Evolutionary conservation across 2,329 filamentous ascomycete species (phyloP).

Genomic region (Leptodontidium sp.): DNA sequence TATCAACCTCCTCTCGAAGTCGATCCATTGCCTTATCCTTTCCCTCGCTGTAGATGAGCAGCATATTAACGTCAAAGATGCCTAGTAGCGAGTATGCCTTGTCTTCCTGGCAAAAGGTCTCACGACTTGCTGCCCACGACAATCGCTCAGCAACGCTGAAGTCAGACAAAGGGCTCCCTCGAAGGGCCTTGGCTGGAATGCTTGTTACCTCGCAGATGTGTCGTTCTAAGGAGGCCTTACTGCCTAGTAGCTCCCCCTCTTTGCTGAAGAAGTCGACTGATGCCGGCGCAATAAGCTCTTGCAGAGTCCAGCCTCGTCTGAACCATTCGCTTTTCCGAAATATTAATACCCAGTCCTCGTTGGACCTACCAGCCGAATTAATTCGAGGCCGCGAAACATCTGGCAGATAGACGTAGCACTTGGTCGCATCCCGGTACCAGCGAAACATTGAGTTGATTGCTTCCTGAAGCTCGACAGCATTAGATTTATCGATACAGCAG

Average conservation of each 20-base stretch:
- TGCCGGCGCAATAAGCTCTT: slow-evolving; percentile 32
- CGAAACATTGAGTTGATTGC: slow-evolving; percentile 25
- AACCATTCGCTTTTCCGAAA: slow-evolving; percentile 28
- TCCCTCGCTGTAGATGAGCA: slow-evolving; percentile 51
- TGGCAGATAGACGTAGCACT: slow-evolving; percentile 32
- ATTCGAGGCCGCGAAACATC: slow-evolving; percentile 19
- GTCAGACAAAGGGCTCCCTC: slow-evolving; percentile 20
- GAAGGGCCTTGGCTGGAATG: slow-evolving; percentile 22
- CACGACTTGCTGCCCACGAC: slow-evolving; percentile 50
- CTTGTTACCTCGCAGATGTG: slow-evolving; percentile 25
- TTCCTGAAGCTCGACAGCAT: slow-evolving; percentile 20
- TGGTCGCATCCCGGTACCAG: slow-evolving; percentile 27
- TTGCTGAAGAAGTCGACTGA: slow-evolving; percentile 32
- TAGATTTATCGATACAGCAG: slow-evolving; percentile 36
- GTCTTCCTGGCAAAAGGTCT: slow-evolving; percentile 50
- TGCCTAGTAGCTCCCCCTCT: slow-evolving; percentile 25
- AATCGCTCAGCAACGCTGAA: slow-evolving; percentile 37
- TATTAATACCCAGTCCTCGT: slow-evolving; percentile 19
- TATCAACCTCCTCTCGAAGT: slow-evolving; percentile 48
- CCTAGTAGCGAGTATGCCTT: slow-evolving; percentile 44
- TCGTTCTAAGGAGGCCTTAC: slow-evolving; percentile 27
- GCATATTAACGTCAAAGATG: slow-evolving; percentile 55
- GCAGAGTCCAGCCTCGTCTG: slow-evolving; percentile 19
- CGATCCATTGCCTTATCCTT: slow-evolving; percentile 44
- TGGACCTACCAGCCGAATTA: neutral